Evolutionary conservation across 169 alveolate genomes (phyloP).

Genomic region (Babesia gibsoni): DNA sequence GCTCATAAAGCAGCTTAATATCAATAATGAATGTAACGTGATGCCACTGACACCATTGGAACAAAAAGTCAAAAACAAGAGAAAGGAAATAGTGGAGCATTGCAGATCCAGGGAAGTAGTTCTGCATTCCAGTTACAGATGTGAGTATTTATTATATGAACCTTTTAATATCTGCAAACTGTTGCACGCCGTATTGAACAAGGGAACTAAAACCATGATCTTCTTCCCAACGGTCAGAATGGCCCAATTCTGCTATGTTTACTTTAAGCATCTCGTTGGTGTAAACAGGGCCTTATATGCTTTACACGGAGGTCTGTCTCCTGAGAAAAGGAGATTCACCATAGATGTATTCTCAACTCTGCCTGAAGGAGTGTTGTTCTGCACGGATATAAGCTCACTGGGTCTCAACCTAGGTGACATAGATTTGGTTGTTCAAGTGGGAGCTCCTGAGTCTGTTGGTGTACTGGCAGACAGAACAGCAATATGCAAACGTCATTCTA

Average conservation of each 20-base stretch:
- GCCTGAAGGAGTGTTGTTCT: slow-evolving; percentile 38
- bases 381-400: slow-evolving; percentile 44
- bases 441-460: slow-evolving; percentile 33
- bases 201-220: slow-evolving; percentile 12
- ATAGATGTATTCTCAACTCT: slow-evolving; percentile 37
- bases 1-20: neutral
- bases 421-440: slow-evolving; percentile 47
- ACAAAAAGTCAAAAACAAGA: slow-evolving; percentile 13
- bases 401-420: slow-evolving; percentile 38
- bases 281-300: slow-evolving; percentile 2
- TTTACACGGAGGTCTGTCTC: slow-evolving; percentile 50
- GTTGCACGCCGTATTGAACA: neutral
- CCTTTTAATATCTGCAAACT: slow-evolving; percentile 22
- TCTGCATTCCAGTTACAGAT: neutral
- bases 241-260: slow-evolving; percentile 60
- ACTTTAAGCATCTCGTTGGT: slow-evolving; percentile 32
- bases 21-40: neutral
- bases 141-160: slow-evolving; percentile 41
- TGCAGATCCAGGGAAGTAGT: slow-evolving; percentile 7
- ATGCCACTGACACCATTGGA: slow-evolving; percentile 3
- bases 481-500: neutral
- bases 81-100: slow-evolving; percentile 5
- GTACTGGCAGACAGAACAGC: slow-evolving; percentile 19
- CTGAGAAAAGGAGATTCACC: slow-evolving; percentile 40
- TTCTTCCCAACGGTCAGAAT: slow-evolving; percentile 64